Base-by-base conservation (phyloP, 805 yeast genomes). In the Candida nitratophila region DNA sequence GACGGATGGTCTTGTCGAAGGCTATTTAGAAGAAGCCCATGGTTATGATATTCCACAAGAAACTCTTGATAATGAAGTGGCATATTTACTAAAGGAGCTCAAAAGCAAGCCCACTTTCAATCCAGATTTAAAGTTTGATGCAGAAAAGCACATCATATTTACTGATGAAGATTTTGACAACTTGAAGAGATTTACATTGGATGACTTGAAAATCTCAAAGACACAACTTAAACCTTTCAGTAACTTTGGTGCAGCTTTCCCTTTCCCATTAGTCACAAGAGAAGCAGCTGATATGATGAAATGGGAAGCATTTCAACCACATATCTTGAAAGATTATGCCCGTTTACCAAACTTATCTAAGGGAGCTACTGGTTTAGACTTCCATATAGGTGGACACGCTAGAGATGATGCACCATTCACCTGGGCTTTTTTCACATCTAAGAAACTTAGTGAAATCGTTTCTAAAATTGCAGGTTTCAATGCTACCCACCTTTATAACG, bases 241-340 rank as follows among this genome's bases (percentile, higher is more conserved):
- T 27, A 61, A 68, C 22, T 57, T 67, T 44, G 74, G 56, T 31
- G 81, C 77, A 20, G 66, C 74, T 32, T 79, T 69, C 45, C 81
- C 84, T 4, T 79, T 79, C 55, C 82, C 81, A 1, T 57, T 79
- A 34, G 72, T 79, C 56, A 73, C 81, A 1, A 70, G 70, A 37
- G 83, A 79, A 50, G 83, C 83, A 1, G 63, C 76, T 37, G 69
- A 70, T 36, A 71, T 79, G 47, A 73, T 79, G 77, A 68, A 73
- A 50, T 69, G 70, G 56, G 83, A 79, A 54, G 58, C 74, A 19
- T 66, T 77, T 48, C 59, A 61, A 33, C 69, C 70, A 43, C 71
- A 73, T 20, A 51, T 63, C 3, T 64, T 77, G 37, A 47, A 66
- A 44, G 61, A 67, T 37, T 68, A 63, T 52, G 80, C 72, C 17